These are phyloP conservation scores for Hypoxylon crocopeplum DNA, from an alignment of 495 filamentous ascomycete species.

Conservation along the genomic window DNA sequence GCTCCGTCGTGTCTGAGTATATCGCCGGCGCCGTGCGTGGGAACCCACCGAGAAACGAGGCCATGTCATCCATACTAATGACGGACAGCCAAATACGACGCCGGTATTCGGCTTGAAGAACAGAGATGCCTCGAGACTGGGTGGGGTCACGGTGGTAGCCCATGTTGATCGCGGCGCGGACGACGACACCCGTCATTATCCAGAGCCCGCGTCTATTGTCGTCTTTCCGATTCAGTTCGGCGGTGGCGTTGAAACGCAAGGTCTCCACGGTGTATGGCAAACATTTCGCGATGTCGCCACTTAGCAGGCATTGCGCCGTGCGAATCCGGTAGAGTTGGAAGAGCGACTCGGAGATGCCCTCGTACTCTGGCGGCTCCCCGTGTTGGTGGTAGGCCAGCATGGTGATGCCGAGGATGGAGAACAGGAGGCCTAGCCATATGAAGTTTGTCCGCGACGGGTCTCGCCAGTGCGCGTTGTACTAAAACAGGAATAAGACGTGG, in stretches of 20 bases:
- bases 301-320: conserved; percentile 45
- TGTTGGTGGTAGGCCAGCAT: conserved; percentile 28
- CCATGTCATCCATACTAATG: conserved; percentile 41
- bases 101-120: conserved; percentile 52
- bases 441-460: conserved; percentile 7
- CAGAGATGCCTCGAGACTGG: conserved; percentile 45
- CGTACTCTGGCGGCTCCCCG: not conserved
- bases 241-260: conserved; percentile 14
- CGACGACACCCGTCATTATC: conserved; percentile 45
- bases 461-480: conserved; percentile 24
- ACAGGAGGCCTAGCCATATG: conserved; percentile 41
- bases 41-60: conserved; percentile 47
- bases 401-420: conserved; percentile 39
- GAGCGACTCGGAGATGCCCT: not conserved
- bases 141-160: conserved; percentile 49
- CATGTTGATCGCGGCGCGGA: conserved; percentile 50
- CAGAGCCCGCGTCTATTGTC: conserved; percentile 28
- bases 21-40: conserved; percentile 41
- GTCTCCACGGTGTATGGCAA: conserved; percentile 51
- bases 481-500: no score
- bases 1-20: conserved; percentile 45
- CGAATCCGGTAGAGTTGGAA: conserved; percentile 36
- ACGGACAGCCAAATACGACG: conserved; percentile 53
- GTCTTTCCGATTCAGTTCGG: conserved; percentile 37
- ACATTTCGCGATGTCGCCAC: conserved; percentile 52